A percentile compares a stretch with the other conserved stretches of the same genome.
These are phyloP conservation scores for Meripilus lineatus DNA, from an alignment of 1,284 basidiomycete species.

Conservation along the genomic window DNA sequence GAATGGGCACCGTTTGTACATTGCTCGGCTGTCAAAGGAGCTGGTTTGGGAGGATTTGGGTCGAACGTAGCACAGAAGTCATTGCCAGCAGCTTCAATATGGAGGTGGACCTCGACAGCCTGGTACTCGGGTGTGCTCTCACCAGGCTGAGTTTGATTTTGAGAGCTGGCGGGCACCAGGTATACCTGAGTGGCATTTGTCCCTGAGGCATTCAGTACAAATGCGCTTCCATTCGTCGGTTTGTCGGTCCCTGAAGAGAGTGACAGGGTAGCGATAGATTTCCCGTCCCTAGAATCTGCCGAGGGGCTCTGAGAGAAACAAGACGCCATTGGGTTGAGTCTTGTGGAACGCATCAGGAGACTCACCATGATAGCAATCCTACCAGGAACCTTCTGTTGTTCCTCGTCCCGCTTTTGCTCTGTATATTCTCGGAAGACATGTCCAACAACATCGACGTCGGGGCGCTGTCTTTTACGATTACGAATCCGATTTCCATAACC, in stretches of 20 bases:
- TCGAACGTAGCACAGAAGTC: slow-evolving; percentile 60
- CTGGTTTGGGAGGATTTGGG: slow-evolving; percentile 40
- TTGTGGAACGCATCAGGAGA: slow-evolving; percentile 3
- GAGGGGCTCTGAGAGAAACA: slow-evolving; percentile 22
- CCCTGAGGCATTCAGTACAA: slow-evolving; percentile 52
- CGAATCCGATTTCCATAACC: too few species aligned
- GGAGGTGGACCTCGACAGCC: too few species aligned
- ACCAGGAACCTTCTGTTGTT: slow-evolving; percentile 32
- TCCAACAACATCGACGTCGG: slow-evolving; percentile 1
- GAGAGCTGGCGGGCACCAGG: slow-evolving; percentile 31
- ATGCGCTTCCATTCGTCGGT: slow-evolving; percentile 26
- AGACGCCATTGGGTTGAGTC: background rate
- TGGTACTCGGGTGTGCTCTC: too few species aligned
- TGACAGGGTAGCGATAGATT: slow-evolving; percentile 44
- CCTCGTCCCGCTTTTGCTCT: background rate
- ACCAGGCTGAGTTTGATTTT: slow-evolving; percentile 10
- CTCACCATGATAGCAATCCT: slow-evolving; percentile 45
- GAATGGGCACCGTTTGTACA: slow-evolving; percentile 30
- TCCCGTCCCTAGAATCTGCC: slow-evolving; percentile 22
- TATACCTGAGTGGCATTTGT: slow-evolving; percentile 47
- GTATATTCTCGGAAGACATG: slow-evolving; percentile 10
- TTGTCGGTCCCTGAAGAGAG: slow-evolving; percentile 28
- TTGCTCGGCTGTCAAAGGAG: slow-evolving; percentile 43
- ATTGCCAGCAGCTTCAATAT: slow-evolving; percentile 27
- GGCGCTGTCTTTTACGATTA: too few species aligned